Evolutionary conservation across 345 rosid species (phyloP).

Genomic region (Carallia brachiata): DNA sequence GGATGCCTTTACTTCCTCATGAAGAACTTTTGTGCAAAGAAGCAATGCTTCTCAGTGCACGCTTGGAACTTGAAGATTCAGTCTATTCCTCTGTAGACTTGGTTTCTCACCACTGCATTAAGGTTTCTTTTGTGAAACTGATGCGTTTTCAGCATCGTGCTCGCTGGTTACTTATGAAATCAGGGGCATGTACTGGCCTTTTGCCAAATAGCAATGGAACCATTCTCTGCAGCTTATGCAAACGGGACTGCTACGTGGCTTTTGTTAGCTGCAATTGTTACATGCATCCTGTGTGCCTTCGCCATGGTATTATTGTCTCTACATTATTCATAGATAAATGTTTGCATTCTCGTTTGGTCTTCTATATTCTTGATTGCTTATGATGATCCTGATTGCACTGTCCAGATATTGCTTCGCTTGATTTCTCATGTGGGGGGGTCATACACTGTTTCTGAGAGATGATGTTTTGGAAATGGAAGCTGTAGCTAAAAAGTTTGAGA

Average conservation of each 20-base stretch:
- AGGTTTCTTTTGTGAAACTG: conserved; percentile 71
- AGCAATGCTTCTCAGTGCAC: conserved; percentile 69
- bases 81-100: conserved; percentile 54
- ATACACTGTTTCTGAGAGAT: conserved; percentile 68
- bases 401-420: conserved; percentile 61
- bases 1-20: conserved; percentile 83
- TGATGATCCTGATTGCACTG: conserved; percentile 17
- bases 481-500: conserved; percentile 78
- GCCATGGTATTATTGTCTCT: conserved; percentile 59
- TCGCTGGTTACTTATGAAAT: conserved; percentile 71
- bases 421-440: conserved; percentile 67
- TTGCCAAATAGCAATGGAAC: conserved; percentile 58
- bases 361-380: neutral
- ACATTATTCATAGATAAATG: conserved; percentile 29
- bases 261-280: conserved; percentile 70
- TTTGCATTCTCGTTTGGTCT: neutral
- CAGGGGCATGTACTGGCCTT: conserved; percentile 55
- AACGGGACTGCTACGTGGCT: conserved; percentile 87
- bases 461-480: conserved; percentile 70
- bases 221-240: conserved; percentile 80
- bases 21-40: conserved; percentile 90
- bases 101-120: conserved; percentile 50
- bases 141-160: conserved; percentile 79
- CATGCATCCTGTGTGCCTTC: conserved; percentile 74
- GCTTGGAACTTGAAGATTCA: conserved; percentile 52